phyloP scores from a whole-genome alignment of 768 basidiomycete genomes.

The Mycena galericulata region DNA sequence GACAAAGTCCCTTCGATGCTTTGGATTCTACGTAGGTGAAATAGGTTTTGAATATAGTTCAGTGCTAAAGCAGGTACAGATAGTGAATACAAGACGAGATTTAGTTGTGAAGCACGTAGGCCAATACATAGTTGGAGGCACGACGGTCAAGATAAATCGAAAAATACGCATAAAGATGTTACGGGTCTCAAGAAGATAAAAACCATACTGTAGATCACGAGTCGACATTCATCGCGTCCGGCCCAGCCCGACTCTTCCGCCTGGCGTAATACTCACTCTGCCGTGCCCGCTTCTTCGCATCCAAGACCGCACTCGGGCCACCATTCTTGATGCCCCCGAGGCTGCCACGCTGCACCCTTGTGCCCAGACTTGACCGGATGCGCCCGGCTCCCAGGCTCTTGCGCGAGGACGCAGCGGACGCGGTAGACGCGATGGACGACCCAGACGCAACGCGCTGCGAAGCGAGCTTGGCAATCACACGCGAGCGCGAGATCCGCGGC shows the following conservation, averaged over 20 bases:
- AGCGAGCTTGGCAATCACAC: constrained; percentile 81
- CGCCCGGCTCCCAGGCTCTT: constrained; percentile 44
- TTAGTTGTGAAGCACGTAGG: constrained; percentile 1
- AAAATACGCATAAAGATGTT: constrained; percentile 21
- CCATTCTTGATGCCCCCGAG: constrained; percentile 45
- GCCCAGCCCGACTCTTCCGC: constrained; percentile 58
- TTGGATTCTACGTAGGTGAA: too few species aligned
- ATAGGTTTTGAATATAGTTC: neutral
- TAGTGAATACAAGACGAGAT: constrained; percentile 27
- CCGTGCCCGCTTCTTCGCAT: constrained; percentile 78
- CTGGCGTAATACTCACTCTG: constrained; percentile 78
- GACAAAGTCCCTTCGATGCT: too few species aligned
- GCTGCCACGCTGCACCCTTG: constrained; percentile 54
- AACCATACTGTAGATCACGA: neutral
- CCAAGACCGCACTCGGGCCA: constrained; percentile 56
- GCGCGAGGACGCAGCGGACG: constrained; percentile 25
- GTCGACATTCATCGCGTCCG: constrained; percentile 35
- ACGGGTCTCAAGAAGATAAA: neutral
- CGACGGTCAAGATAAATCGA: neutral
- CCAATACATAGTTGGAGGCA: neutral
- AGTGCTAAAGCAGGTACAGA: constrained; percentile 10
- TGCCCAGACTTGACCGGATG: constrained; percentile 66
- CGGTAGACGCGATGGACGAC: constrained; percentile 38
- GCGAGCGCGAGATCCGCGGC: constrained; percentile 85
- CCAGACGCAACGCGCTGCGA: constrained; percentile 71